Base-by-base conservation (phyloP, 371 early-diverging fungal species). In the Rhizopus microsporus region DNA sequence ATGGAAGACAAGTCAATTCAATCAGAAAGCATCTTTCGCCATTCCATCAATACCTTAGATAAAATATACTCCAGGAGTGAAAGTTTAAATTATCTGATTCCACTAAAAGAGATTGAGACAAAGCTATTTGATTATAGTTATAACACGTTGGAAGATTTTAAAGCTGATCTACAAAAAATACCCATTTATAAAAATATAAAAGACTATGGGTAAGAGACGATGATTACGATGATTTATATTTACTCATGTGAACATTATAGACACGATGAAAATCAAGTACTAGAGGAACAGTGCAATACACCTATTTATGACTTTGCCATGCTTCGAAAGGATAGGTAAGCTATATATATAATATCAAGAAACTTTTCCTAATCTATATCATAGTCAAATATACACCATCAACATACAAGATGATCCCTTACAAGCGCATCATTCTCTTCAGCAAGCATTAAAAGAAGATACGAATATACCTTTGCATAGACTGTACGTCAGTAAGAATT, bases 401-500 rank as follows among this genome's bases (percentile, higher is more conserved):
- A 46, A 59, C 46, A 53, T 52, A 9, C 30, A 56, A 15, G 2
- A 39, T 31, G 37, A n/a, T 46, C 35, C 46, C 3, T 30, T 23
- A 8, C 47, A 51, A 46, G 12, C 52, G 15, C 54, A 49, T 48
- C 44, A n/a, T 31, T 49, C 57, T n/a, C 29, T 47, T n/a, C 3
- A 40, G 5, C 32, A 56, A 32, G 17, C 15, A 7, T 10, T 49
- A 13, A 49, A 49, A 32, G 35, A 49, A n/a, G 35, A 49, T 7
- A 34, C 31, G 23, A 33, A n/a, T 6, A 5, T 31, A 31, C 47
- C 54, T 12, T 13, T 50, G 10, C 68, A 68, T 5, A 67, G 78
- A 7, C 51, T 78, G 4, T 75, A 64, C 50, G 62, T 78, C 29
- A 56, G 54, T 16, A 63, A 62, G 38, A 71, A 71, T 32, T 63